These are phyloP conservation scores for Brassica carinata DNA, from an alignment of 345 rosid genomes.

Conservation along the genomic window DNA sequence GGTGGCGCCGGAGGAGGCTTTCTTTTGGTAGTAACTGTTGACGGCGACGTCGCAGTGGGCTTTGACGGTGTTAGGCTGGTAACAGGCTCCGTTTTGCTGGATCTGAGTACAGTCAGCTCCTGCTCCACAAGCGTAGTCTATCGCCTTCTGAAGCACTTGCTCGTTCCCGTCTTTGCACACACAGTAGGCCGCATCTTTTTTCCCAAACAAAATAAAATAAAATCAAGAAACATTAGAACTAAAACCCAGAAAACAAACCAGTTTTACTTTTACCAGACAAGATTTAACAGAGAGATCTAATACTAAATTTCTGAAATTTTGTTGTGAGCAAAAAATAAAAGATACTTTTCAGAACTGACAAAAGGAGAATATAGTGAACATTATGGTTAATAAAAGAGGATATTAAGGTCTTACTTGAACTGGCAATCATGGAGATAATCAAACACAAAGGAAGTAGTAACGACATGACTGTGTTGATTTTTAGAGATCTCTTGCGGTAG, in stretches of 20 bases:
- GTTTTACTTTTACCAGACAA: not conserved
- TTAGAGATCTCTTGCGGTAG: not conserved
- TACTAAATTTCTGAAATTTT: not conserved
- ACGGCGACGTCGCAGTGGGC: constrained; percentile 45
- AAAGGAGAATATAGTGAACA: not conserved
- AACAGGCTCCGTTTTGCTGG: constrained; percentile 73
- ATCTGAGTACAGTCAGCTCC: constrained; percentile 71
- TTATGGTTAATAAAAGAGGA: not conserved
- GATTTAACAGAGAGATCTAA: constrained; percentile 9
- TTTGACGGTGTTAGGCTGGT: constrained; percentile 71
- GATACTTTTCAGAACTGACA: not conserved
- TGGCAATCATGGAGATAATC: constrained; percentile 58
- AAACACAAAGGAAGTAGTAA: constrained; percentile 51
- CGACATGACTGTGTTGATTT: constrained; percentile 50
- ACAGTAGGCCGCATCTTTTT: constrained; percentile 71
- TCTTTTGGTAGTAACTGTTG: constrained; percentile 44
- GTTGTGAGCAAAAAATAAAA: not conserved
- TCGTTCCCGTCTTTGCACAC: constrained; percentile 81
- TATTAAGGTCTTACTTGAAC: constrained; percentile 60
- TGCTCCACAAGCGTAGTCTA: constrained; percentile 94
- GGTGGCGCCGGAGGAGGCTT: constrained; percentile 39
- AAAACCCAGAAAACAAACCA: not conserved
- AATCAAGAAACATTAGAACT: not conserved
- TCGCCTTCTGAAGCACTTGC: constrained; percentile 55
- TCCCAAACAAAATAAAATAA: not conserved